Evolutionary conservation across 2,329 filamentous ascomycete genomes (phyloP).

Genomic region (Penicillium sp.): DNA sequence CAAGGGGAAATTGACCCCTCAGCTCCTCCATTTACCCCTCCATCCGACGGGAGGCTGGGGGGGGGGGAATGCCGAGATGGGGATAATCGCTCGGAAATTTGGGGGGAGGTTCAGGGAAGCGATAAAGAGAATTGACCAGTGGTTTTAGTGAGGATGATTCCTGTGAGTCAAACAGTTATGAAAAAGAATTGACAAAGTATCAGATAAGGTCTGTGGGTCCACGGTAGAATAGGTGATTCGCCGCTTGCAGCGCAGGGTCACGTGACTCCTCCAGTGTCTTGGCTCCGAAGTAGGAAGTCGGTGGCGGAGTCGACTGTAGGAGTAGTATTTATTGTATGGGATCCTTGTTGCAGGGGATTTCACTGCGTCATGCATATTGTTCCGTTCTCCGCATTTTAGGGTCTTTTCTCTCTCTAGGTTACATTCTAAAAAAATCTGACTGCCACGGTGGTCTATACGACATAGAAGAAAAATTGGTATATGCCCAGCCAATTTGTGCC

Average conservation of each 20-base stretch:
- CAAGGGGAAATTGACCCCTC: background rate
- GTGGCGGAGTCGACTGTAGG: constrained; percentile 12
- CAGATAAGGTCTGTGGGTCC: constrained; percentile 18
- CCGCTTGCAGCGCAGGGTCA: constrained; percentile 12
- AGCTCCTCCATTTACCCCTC: constrained; percentile 5
- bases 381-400: constrained; percentile 3
- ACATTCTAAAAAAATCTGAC: background rate
- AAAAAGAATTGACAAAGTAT: constrained; percentile 12
- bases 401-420: background rate
- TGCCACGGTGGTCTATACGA: background rate
- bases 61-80: constrained; percentile 1
- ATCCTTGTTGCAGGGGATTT: background rate
- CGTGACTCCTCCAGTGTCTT: constrained; percentile 11
- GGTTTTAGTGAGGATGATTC: constrained; percentile 1
- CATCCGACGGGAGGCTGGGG: background rate
- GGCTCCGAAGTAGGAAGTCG: constrained; percentile 10
- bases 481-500: background rate
- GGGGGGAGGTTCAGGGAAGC: background rate
- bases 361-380: constrained; percentile 11
- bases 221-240: background rate
- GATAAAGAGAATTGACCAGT: constrained; percentile 7
- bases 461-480: background rate
- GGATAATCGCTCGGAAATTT: background rate
- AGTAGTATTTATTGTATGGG: background rate
- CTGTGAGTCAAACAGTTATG: constrained; percentile 19